Base-by-base conservation (phyloP, 2,329 filamentous ascomycete species). In the Cordyceps pruinosa region DNA sequence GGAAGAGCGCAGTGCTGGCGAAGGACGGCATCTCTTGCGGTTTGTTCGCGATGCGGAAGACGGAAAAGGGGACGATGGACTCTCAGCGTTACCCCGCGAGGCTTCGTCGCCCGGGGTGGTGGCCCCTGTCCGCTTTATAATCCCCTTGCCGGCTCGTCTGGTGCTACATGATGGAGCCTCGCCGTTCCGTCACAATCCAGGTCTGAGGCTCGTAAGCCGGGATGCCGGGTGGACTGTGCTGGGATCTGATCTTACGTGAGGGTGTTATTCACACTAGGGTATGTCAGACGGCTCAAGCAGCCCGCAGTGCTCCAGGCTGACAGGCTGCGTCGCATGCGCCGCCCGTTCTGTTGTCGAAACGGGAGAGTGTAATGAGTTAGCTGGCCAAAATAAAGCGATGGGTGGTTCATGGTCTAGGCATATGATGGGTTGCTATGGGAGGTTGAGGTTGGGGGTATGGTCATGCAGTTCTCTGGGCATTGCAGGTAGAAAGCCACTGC, bases 171-270 rank as follows among this genome's bases (percentile, higher is more conserved):
- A 32, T 30, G 49, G 26, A 52, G 19, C 49, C 49, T 52, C 1
- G 13, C 15, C 7, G 23, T 19, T 5, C 17, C 21, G 17, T n/a
- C 30, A 21, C 32, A 35, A 15, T 15, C 13, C 15, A 39, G 19
- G n/a, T 9, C 26, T 17, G 47, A 39, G 19, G 37, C 37, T 41
- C n/a, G 21, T 5, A 37, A 15, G 21, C 23, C 4, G 26, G 25
- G 19, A n/a, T n/a, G n/a, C n/a, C n/a, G n/a, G n/a, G 51, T 23
- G 51, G 51, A 35, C 21, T 34, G 17, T 19, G 21, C 30, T 26
- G 28, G 39, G 39, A 45, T 54, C 21, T 26, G 21, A 46, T 54
- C 51, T 46, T 54, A 46, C 51, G 51, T 54, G 51, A 54, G 51
- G 41, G 41, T 46, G 41, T 19, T 13, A 26, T 52, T 25, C 26